These are phyloP conservation scores for Arctium minus DNA, from an alignment of 129 eudicot genomes.

Conservation along the genomic window DNA sequence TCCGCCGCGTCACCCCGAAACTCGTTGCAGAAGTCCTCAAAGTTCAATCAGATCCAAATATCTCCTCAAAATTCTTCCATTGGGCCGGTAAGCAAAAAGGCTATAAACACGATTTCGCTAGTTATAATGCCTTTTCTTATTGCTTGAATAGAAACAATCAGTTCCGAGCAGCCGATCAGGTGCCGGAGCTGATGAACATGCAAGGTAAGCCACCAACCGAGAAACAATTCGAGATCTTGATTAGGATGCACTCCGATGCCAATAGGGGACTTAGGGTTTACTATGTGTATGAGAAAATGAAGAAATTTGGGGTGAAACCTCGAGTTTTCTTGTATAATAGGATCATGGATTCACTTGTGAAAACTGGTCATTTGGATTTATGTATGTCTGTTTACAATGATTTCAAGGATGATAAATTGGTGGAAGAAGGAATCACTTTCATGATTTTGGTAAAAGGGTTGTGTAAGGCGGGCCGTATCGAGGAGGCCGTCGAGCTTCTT, in stretches of 20 bases:
- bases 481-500: conserved; percentile 53
- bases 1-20: conserved; percentile 83
- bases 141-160: conserved; percentile 64
- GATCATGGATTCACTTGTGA: conserved; percentile 82
- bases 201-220: conserved; percentile 88
- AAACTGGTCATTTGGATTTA: conserved; percentile 67
- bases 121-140: conserved; percentile 87
- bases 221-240: conserved; percentile 87
- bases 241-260: conserved; percentile 88
- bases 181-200: conserved; percentile 91
- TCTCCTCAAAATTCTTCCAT: conserved; percentile 80
- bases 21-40: conserved; percentile 85
- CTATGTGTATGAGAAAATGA: conserved; percentile 88
- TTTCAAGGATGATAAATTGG: conserved; percentile 61
- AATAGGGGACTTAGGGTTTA: conserved; percentile 90
- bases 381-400: conserved; percentile 71
- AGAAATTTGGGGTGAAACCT: conserved; percentile 88
- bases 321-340: conserved; percentile 77
- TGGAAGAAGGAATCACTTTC: conserved; percentile 72
- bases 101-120: conserved; percentile 74
- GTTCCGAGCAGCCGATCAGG: conserved; percentile 86
- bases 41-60: conserved; percentile 57
- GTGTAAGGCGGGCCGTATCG: conserved; percentile 68
- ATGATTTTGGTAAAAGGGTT: conserved; percentile 91
- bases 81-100: conserved; percentile 99